Evolutionary conservation across 2,329 filamentous ascomycete species (phyloP).

Genomic region (Aspergillus viridinutans): DNA sequence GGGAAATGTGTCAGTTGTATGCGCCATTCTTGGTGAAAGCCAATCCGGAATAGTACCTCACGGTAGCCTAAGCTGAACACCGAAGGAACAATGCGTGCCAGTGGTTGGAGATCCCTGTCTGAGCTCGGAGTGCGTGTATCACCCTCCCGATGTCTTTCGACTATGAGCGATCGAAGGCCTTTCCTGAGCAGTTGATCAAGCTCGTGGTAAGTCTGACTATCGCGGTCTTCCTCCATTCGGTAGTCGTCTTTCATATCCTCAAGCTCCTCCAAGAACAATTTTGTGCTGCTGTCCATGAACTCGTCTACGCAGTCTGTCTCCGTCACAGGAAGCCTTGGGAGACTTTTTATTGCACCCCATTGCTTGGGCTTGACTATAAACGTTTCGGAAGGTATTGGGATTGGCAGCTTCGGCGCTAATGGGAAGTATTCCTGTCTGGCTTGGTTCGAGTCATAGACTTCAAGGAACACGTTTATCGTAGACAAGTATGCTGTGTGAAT

Average conservation of each 20-base stretch:
- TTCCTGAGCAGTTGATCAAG: slow-evolving; percentile 21
- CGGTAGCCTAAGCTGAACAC: slow-evolving; percentile 29
- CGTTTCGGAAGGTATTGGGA: neutral
- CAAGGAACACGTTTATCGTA: slow-evolving; percentile 18
- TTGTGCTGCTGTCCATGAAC: neutral
- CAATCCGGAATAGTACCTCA: slow-evolving; percentile 20
- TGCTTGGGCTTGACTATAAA: neutral
- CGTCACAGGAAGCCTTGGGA: neutral
- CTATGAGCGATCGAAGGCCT: slow-evolving; percentile 22
- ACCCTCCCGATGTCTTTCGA: neutral
- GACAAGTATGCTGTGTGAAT: slow-evolving; percentile 15
- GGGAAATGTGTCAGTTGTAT: neutral
- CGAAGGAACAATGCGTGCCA: slow-evolving; percentile 25
- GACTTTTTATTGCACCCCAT: neutral
- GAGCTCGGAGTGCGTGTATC: neutral
- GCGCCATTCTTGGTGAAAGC: neutral
- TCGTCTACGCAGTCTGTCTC: neutral
- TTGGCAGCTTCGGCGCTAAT: neutral
- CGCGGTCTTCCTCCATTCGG: neutral
- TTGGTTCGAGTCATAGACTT: slow-evolving; percentile 5
- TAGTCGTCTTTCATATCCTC: neutral
- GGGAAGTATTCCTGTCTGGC: neutral
- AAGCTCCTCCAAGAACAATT: neutral
- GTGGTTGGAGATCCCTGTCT: slow-evolving; percentile 7
- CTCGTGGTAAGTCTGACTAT: neutral